Base-by-base conservation (phyloP, 306 rosid genomes). In the Vicia sativa region DNA sequence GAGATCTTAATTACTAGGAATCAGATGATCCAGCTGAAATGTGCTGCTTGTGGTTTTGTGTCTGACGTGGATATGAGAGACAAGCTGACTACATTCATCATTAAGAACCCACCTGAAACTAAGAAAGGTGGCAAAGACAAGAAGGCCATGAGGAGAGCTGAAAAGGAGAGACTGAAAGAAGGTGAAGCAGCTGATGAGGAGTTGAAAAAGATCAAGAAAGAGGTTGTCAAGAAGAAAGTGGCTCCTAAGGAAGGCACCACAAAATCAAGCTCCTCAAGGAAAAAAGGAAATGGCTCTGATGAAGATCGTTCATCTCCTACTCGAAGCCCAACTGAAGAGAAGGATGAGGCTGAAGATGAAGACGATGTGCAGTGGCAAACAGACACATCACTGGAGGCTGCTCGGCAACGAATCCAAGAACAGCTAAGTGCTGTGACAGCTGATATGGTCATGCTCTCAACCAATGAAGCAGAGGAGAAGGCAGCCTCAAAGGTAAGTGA, bases 21-120 rank as follows among this genome's bases (percentile, higher is more conserved):
- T 65, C 92, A 87, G 59, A 87, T 84, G 87, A 78, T 87, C 76
- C 87, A 80, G 75, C 60, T 84, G 73, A 87, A 87, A 43, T 87
- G 92, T 67, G 89, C 89, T 63, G 89, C 92, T 13, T 87, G 89
- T 68, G 89, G 92, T 4, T 87, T 82, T 73, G 62, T 84, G 53
- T 82, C 92, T 11, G 87, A 84, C 57, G 91, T 87, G 35, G 91
- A 87, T 64, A 87, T 87, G 91, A 84, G 91, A 76, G 88, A 84
- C 85, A 87, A 87, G 72, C 80, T 87, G 28, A 84, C 91, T 6
- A 81, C 85, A 3, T 87, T 87, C 74, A 87, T 87, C 55, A 6
- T 87, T 9, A 87, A 87, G 80, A 87, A 87, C 59, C 91, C 91
- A 61, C 89, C 91, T 5, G 91, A 86, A 55, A 18, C 53, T 1